phyloP scores from a whole-genome alignment of 2,329 filamentous ascomycete genomes.

The Raffaelea albimanens region DNA sequence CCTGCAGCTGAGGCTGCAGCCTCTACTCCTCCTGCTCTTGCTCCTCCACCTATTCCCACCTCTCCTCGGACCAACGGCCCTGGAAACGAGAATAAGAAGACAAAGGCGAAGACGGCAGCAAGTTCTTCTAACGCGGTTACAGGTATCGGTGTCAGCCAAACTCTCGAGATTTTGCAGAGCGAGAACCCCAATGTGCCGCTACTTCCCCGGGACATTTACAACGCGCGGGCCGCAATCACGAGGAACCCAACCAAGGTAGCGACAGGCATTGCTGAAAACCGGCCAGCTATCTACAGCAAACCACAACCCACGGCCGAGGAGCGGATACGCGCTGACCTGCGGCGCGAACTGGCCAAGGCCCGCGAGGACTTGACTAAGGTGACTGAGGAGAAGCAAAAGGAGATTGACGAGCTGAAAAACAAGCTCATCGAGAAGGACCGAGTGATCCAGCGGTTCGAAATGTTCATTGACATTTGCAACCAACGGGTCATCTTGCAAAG shows the following conservation, averaged over 20 bases:
- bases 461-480: constrained; percentile 63
- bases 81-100: neutral
- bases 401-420: constrained; percentile 48
- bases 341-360: constrained; percentile 49
- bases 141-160: constrained; percentile 57
- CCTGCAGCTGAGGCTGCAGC: too few species aligned
- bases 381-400: constrained; percentile 45
- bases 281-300: constrained; percentile 58
- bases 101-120: neutral
- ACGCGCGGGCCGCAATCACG: constrained; percentile 57
- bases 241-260: constrained; percentile 55
- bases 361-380: constrained; percentile 47
- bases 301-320: constrained; percentile 54
- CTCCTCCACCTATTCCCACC: neutral
- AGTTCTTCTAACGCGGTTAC: constrained; percentile 14
- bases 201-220: constrained; percentile 57
- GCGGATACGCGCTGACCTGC: constrained; percentile 51
- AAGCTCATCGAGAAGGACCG: constrained; percentile 55
- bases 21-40: too few species aligned
- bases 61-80: neutral
- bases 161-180: constrained; percentile 54
- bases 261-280: constrained; percentile 48
- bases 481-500: constrained; percentile 55
- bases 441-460: constrained; percentile 54
- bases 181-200: constrained; percentile 56